Base-by-base conservation (phyloP, 352 stramenopile genomes). In the Pythium sukuiense region DNA sequence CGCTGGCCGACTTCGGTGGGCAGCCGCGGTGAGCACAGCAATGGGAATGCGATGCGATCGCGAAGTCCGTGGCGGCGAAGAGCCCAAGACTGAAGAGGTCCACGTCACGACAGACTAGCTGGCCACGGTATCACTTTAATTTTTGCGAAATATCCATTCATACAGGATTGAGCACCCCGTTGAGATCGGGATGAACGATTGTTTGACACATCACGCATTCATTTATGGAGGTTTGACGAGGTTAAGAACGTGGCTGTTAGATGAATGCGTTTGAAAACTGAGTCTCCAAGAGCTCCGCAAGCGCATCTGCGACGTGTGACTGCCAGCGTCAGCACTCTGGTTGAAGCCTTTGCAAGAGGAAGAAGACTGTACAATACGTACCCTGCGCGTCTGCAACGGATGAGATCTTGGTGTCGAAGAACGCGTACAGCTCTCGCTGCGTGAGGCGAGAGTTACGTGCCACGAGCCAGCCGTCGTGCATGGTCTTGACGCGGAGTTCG, bases 331-430 rank as follows among this genome's bases (percentile, higher is more conserved):
- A 35, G 32, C 32, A 35, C 32, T 35, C 32, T 9, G 32, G 45
- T 16, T 20, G 30, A 30, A 59, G 32, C 30, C 20, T 18, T 27
- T 6, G 12, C 29, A 11, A 30, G 16, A 39, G 26, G 20, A 24
- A 24, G 20, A 24, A 24, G 20, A 24, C 20, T 24, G 20, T 24
- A 24, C 20, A 24, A 24, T 5, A 77, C 72, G 53, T 63, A 89
- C 82, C 78, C 32, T 82, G 75, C 0, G 87, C 70, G 29, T 89
- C 79, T 9, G 71, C 63, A 13, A 90, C 68, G 0, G 80, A 88
- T n/a, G 76, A 72, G 30, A 83, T 71, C 48, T 85, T 88, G 33
- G 69, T 85, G 61, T 89, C 82, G 43, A 90, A 78, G 50, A 90
- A 77, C 27, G 77, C 76, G 64, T 80, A 89, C 39, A 87, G 65